Conservation (phyloP, 116 monocot genomes). For the Iris pallida region DNA sequence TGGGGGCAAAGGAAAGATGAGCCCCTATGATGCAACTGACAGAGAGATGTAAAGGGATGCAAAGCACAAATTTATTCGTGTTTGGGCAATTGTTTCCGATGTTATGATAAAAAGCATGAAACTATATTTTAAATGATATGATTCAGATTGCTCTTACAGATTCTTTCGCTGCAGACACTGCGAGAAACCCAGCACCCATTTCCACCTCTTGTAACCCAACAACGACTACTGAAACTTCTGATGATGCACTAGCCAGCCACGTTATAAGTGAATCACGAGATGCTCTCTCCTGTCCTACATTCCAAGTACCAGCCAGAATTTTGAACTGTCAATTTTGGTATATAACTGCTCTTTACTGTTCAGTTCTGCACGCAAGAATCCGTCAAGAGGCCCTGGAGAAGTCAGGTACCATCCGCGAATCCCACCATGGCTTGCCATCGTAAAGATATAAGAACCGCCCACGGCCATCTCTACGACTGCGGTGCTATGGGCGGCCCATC, state of each 20-base stretch:
- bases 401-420: constrained; percentile 66
- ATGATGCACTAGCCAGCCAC: constrained; percentile 48
- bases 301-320: constrained; percentile 71
- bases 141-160: constrained; percentile 37
- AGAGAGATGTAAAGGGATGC: no score
- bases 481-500: constrained; percentile 68
- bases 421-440: constrained; percentile 64
- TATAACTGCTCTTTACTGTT: constrained; percentile 26
- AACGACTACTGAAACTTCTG: constrained; percentile 57
- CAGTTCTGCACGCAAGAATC: constrained; percentile 34
- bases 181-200: constrained; percentile 86
- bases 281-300: constrained; percentile 83
- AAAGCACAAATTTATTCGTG: no score
- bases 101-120: no score
- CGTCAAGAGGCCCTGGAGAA: constrained; percentile 62
- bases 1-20: no score
- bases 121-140: no score
- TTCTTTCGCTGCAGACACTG: constrained; percentile 81
- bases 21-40: no score
- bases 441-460: constrained; percentile 37
- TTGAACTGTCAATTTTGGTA: constrained; percentile 46
- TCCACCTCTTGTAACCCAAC: constrained; percentile 81
- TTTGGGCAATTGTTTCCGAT: no score
- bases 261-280: constrained; percentile 55
- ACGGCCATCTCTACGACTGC: constrained; percentile 55